These are phyloP conservation scores for Colletotrichum gloeosporioides DNA, from an alignment of 2,329 filamentous ascomycete genomes.

Conservation along the genomic window DNA sequence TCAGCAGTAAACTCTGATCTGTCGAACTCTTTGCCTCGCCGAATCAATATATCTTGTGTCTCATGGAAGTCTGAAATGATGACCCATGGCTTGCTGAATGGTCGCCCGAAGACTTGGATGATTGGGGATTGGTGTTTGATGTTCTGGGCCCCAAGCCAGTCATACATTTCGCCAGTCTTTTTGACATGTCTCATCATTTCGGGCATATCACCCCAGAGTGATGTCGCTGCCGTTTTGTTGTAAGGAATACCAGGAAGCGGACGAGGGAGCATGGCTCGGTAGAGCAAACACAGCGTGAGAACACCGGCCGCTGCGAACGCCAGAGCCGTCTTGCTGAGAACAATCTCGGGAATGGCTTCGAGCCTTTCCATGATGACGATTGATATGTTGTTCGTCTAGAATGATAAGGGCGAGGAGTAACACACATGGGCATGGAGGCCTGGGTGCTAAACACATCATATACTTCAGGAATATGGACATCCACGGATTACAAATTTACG, in stretches of 20 bases:
- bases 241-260: slow-evolving; percentile 14
- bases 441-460: background rate
- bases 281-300: background rate
- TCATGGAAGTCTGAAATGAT: slow-evolving; percentile 38
- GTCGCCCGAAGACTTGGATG: slow-evolving; percentile 38
- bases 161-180: slow-evolving; percentile 7
- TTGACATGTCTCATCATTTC: background rate
- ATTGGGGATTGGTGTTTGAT: slow-evolving; percentile 30
- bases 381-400: background rate
- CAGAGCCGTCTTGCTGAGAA: background rate
- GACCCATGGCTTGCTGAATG: slow-evolving; percentile 34
- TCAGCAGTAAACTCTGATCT: slow-evolving; percentile 26
- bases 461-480: background rate
- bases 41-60: slow-evolving; percentile 35
- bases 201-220: slow-evolving; percentile 9
- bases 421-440: background rate
- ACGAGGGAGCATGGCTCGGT: background rate
- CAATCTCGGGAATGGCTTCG: background rate
- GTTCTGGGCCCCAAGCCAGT: slow-evolving; percentile 32
- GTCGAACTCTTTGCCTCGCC: slow-evolving; percentile 37
- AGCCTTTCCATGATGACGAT: background rate
- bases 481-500: background rate
- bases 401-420: no score
- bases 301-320: background rate
- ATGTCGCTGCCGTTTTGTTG: background rate